phyloP scores from a whole-genome alignment of 129 eudicot genomes.

The Smallanthus sonchifolius region DNA sequence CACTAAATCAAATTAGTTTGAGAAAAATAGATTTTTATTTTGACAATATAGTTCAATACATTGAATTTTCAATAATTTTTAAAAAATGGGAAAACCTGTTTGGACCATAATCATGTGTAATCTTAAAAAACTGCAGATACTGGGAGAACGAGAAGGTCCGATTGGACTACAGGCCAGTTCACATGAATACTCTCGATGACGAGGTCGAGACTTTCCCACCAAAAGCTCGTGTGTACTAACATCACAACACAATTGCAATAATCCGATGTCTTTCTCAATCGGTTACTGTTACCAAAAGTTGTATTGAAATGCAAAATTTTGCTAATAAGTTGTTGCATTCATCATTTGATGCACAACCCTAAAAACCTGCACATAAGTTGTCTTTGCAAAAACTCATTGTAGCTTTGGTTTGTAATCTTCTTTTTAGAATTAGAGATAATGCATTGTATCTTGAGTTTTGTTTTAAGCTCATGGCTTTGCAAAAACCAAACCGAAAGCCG shows the following conservation, averaged over 20 bases:
- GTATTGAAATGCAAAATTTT: constrained; percentile 27
- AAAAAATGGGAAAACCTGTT: neutral
- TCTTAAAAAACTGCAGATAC: constrained; percentile 48
- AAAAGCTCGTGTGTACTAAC: constrained; percentile 84
- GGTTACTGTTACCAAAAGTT: constrained; percentile 18
- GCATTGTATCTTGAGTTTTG: neutral
- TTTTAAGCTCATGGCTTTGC: constrained; percentile 10
- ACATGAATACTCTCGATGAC: constrained; percentile 95
- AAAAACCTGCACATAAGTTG: constrained; percentile 21
- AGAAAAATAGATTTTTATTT: neutral
- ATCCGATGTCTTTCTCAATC: neutral
- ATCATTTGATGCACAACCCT: constrained; percentile 33
- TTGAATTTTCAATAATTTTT: neutral
- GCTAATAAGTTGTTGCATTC: constrained; percentile 41
- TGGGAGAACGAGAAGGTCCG: constrained; percentile 94
- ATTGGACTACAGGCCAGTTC: constrained; percentile 87
- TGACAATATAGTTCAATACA: neutral
- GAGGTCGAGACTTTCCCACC: constrained; percentile 93
- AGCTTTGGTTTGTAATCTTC: constrained; percentile 25
- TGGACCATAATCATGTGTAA: neutral
- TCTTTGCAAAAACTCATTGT: constrained; percentile 18
- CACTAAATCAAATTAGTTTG: neutral
- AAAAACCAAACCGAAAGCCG: too few relatives aligned
- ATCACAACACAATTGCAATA: neutral
- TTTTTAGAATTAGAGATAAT: constrained; percentile 18